Percentiles rank a stretch among this genome's conserved stretches.
phyloP scores from a whole-genome alignment of 1,284 basidiomycete species.

The Moniliophthora roreri region DNA sequence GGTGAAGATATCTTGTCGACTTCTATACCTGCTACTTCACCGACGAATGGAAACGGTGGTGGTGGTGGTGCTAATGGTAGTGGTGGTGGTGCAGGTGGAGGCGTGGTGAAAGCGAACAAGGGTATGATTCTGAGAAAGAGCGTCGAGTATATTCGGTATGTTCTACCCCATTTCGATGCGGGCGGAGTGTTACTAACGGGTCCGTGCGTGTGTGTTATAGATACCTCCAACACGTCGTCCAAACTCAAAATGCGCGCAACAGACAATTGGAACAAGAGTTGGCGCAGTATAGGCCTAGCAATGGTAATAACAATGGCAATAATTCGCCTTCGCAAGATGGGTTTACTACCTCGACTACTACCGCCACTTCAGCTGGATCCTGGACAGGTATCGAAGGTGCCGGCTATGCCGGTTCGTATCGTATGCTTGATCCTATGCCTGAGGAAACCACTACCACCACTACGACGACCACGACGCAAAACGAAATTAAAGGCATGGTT shows the following conservation, averaged over 20 bases:
- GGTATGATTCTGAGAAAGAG: slow-evolving; percentile 87
- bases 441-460: neutral
- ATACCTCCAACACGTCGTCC: slow-evolving; percentile 82
- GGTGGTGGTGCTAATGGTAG: slow-evolving; percentile 31
- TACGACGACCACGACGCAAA: neutral
- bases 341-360: neutral
- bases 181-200: slow-evolving; percentile 2
- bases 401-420: slow-evolving; percentile 1
- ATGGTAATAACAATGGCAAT: slow-evolving; percentile 6
- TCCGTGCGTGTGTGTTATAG: slow-evolving; percentile 30
- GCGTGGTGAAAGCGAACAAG: slow-evolving; percentile 81
- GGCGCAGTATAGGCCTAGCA: slow-evolving; percentile 34
- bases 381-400: neutral
- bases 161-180: slow-evolving; percentile 12
- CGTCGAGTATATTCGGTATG: slow-evolving; percentile 81
- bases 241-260: slow-evolving; percentile 73
- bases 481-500: neutral
- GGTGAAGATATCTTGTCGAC: neutral
- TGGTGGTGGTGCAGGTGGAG: slow-evolving; percentile 24
- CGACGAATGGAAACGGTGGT: slow-evolving; percentile 22
- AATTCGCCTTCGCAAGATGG: neutral
- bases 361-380: too few species aligned
- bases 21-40: neutral
- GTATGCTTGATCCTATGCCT: neutral
- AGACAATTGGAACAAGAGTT: slow-evolving; percentile 73